Base-by-base conservation (phyloP, 2,329 filamentous ascomycete species). In the Penicillium sp. region DNA sequence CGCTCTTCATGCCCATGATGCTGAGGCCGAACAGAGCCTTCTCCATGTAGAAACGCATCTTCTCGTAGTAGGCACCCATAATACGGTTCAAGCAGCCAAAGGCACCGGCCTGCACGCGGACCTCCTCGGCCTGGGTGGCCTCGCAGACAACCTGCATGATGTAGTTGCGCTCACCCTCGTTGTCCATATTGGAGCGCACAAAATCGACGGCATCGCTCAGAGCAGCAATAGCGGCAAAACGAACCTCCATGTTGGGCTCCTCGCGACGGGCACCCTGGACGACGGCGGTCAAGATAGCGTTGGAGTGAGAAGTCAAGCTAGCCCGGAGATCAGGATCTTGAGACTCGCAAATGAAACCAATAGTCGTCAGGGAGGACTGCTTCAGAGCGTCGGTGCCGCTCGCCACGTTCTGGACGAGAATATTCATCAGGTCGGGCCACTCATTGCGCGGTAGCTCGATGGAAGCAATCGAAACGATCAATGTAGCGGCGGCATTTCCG, bases 1-100 rank as follows among this genome's bases (percentile, higher is more conserved):
- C 87, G 66, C 86, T 95, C 84, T 96, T 96, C 94, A 99, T 99
- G 63, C 94, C 94, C 71, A 96, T 86, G 59, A 99, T 96, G 36
- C 94, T 99, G 38, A 99, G 82, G 53, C 94, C 94, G 66, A 99
- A 99, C 41, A 99, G 83, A 33, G 94, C 94, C 84, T 97, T 97
- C 81, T 99, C 94, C 94, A 99, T 99, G 80, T 99, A 99, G 77
- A 96, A 99, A 67, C 92, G 88, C 94, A 99, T 99, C 79, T 96
- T 95, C 68, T 99, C 94, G 74, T 99, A 99, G 81, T 99, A 99
- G 59, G 96, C 84, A 56, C 84, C 89, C 94, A 99, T 99, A 74
- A 99, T 97, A 68, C 94, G 86, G 83, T 99, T 99, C 63, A 99
- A 79, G 74, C 94, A 97, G 65, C 94, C 94, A 72, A 96, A 99